A percentile compares a stretch with the other conserved stretches of the same genome.
Evolutionary conservation across 805 yeast genomes (phyloP).

Genomic region (Lachancea lanzarotensis): DNA sequence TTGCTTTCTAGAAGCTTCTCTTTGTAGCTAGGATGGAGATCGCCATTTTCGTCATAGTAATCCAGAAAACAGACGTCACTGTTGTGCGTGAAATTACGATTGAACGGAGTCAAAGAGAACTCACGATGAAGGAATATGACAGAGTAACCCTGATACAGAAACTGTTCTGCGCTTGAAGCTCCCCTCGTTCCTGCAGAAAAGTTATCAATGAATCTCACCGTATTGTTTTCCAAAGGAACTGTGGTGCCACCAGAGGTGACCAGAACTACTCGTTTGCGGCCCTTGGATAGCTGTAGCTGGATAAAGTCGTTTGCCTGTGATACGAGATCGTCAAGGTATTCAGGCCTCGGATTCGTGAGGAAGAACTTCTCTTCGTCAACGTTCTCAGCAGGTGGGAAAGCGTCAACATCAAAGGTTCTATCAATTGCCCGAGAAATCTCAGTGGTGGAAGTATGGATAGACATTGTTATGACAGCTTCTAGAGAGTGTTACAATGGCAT

Average conservation of each 20-base stretch:
- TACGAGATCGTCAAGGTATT: conserved; percentile 58
- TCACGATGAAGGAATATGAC: conserved; percentile 91
- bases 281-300: conserved; percentile 39
- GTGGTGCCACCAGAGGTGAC: conserved; percentile 98
- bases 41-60: conserved; percentile 58
- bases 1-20: conserved; percentile 55
- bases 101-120: conserved; percentile 84
- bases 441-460: conserved; percentile 62
- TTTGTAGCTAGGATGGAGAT: conserved; percentile 54
- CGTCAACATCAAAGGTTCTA: conserved; percentile 53
- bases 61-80: conserved; percentile 75
- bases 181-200: conserved; percentile 98
- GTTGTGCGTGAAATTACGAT: conserved; percentile 82
- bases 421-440: conserved; percentile 71
- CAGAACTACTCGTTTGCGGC: conserved; percentile 55
- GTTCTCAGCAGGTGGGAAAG: conserved; percentile 63
- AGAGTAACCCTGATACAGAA: conserved; percentile 78
- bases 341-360: conserved; percentile 63
- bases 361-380: conserved; percentile 75
- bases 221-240: conserved; percentile 93
- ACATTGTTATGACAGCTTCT: conserved; percentile 1
- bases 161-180: conserved; percentile 90
- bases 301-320: conserved; percentile 56
- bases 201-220: conserved; percentile 94
- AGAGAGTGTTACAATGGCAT: neutral